A percentile compares a stretch with the other conserved stretches of the same genome.
phyloP scores from a whole-genome alignment of 169 alveolate species.

The Sarcocystis neurona region DNA sequence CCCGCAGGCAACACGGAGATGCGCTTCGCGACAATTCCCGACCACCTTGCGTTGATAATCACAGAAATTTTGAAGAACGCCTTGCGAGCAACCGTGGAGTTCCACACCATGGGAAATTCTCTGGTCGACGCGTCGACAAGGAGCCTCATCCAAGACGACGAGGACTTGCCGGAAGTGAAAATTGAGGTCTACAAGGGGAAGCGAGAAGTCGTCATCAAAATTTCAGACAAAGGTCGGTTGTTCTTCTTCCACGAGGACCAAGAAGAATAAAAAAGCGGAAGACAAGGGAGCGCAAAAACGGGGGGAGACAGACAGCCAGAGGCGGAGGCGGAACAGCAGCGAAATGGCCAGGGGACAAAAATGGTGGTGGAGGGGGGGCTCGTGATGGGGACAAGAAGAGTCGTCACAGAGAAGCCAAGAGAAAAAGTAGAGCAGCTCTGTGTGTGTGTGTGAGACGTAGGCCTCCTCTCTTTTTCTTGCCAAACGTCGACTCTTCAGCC shows the following conservation, averaged over 20 bases:
- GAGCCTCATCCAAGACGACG: constrained; percentile 24
- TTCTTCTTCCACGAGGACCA: too few relatives aligned
- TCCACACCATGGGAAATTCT: constrained; percentile 57
- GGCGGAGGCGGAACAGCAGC: too few relatives aligned
- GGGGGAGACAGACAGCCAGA: too few relatives aligned
- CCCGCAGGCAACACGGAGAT: constrained; percentile 34
- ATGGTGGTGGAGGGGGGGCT: too few relatives aligned
- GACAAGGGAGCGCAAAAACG: not conserved
- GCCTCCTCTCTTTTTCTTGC: too few relatives aligned
- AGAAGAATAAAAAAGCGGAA: not conserved
- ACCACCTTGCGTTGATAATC: constrained; percentile 54
- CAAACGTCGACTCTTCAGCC: too few relatives aligned
- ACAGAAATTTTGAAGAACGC: constrained; percentile 58
- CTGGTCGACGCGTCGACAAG: constrained; percentile 31
- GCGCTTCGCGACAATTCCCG: constrained; percentile 51
- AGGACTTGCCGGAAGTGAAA: constrained; percentile 48
- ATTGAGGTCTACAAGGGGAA: constrained; percentile 55
- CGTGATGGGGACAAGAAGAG: too few relatives aligned
- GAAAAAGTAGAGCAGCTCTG: too few relatives aligned
- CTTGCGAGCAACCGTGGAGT: constrained; percentile 60
- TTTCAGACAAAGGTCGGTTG: constrained; percentile 53
- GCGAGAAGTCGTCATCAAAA: constrained; percentile 49
- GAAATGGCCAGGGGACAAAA: too few relatives aligned
- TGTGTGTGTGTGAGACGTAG: too few relatives aligned
- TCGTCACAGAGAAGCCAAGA: too few relatives aligned